Conservation (phyloP, 768 basidiomycete genomes). For the Mycena pura region DNA sequence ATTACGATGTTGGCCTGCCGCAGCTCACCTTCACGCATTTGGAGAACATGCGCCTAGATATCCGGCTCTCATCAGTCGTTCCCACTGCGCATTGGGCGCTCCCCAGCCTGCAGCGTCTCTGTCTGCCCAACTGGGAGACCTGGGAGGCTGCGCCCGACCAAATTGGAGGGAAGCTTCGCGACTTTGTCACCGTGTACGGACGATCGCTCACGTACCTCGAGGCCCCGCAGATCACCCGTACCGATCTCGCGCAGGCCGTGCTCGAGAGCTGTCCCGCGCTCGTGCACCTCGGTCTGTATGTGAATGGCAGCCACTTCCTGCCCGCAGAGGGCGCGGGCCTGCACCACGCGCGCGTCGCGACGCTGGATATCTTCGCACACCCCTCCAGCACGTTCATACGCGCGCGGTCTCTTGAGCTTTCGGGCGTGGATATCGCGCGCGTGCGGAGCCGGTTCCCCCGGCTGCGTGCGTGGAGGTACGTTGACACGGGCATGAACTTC, state of each 20-base stretch:
- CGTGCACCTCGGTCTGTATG: not conserved
- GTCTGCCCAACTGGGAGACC: not conserved
- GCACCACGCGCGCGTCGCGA: not conserved
- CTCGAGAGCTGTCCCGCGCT: not conserved
- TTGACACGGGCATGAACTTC: not conserved
- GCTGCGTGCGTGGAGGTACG: not conserved
- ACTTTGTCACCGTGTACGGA: not conserved
- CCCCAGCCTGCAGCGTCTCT: not conserved
- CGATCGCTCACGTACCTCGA: not conserved
- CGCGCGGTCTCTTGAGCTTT: not conserved
- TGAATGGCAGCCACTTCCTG: no score
- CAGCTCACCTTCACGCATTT: not conserved
- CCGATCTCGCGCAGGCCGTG: not conserved
- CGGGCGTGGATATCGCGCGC: not conserved
- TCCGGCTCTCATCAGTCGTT: not conserved
- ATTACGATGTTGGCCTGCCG: not conserved
- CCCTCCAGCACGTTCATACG: no score
- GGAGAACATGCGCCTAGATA: not conserved
- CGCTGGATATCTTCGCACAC: not conserved
- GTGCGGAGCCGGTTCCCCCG: not conserved
- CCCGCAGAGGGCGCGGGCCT: no score
- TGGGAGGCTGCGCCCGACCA: not conserved
- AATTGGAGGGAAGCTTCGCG: not conserved
- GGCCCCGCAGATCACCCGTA: not conserved
- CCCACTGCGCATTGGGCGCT: not conserved